phyloP scores from a whole-genome alignment of 1,139 yeast species.

The Candida albicans region DNA sequence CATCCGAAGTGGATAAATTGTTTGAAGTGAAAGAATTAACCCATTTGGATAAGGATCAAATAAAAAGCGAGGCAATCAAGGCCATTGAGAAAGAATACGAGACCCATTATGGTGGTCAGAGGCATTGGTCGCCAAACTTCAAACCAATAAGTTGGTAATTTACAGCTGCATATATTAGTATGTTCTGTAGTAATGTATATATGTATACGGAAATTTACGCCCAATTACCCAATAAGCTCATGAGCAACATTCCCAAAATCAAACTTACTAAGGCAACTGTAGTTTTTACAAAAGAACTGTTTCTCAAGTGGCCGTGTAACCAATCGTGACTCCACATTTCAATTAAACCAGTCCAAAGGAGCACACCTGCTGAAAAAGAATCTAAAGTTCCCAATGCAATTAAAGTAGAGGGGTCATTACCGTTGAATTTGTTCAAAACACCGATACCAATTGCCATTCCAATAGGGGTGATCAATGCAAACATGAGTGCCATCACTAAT shows the following conservation, averaged over 20 bases:
- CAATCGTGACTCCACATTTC: slow-evolving; percentile 38
- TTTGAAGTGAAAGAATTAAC: slow-evolving; percentile 36
- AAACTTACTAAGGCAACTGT: slow-evolving; percentile 22
- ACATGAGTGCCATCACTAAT: slow-evolving; percentile 27
- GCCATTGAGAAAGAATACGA: slow-evolving; percentile 25
- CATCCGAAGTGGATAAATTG: slow-evolving; percentile 36
- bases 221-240: slow-evolving; percentile 46
- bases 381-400: slow-evolving; percentile 36
- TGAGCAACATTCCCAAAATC: slow-evolving; percentile 32
- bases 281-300: slow-evolving; percentile 22
- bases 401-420: slow-evolving; percentile 29
- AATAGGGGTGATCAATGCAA: slow-evolving; percentile 35
- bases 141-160: slow-evolving; percentile 21
- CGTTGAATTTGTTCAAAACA: slow-evolving; percentile 27
- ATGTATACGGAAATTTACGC: slow-evolving; percentile 18
- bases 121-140: slow-evolving; percentile 30
- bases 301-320: slow-evolving; percentile 28
- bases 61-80: slow-evolving; percentile 26
- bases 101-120: slow-evolving; percentile 26
- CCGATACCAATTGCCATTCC: slow-evolving; percentile 43
- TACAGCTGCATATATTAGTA: not conserved
- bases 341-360: slow-evolving; percentile 35
- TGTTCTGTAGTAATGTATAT: not conserved
- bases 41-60: slow-evolving; percentile 29
- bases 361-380: slow-evolving; percentile 35